Base-by-base conservation (phyloP, 441 rosid species). In the Cnidoscolus chayamansa region DNA sequence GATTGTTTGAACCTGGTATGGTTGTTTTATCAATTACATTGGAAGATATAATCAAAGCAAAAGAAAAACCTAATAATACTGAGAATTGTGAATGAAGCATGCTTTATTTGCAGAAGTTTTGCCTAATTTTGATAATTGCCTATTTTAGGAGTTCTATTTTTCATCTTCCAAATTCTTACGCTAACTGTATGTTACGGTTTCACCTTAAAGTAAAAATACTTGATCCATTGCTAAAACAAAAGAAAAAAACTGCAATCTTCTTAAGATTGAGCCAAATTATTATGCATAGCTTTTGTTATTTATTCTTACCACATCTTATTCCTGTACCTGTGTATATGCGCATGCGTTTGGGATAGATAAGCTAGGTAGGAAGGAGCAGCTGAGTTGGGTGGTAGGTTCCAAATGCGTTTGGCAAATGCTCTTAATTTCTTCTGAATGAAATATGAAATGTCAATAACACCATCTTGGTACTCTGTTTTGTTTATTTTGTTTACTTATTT, bases 401-500 rank as follows among this genome's bases (percentile, higher is more conserved):
- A 25, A 7, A 3, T 0, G 16, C 7, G 16, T 51, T 53, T 20
- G 8, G 11, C 17, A 49, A 20, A 30, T 16, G 45, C 48, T 47
- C 40, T 17, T 35, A 65, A 65, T 12, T 58, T 8, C 55, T 30
- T 49, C 40, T 20, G n/a, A 50, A 51, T 35, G 43, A 60, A 25
- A 17, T 67, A 35, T 25, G 49, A 31, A 48, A 17, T 70, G 2
- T 47, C n/a, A 45, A 56, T 35, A 63, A 12, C 35, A 35, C 37
- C 30, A 9, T 65, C 12, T 50, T 35, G 4, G 55, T 37, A 6
- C 7, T 48, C 3, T 50, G 8, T 61, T 48, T 55, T 48, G 25
- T 25, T 25, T 49, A 37, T 50, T 58, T 25, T 50, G 65, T 72
- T 69, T 53, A 37, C 63, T 63, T 57, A 25, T 25, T 25, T 25